Base-by-base conservation (phyloP, 768 basidiomycete species). In the Boletus huronensis region DNA sequence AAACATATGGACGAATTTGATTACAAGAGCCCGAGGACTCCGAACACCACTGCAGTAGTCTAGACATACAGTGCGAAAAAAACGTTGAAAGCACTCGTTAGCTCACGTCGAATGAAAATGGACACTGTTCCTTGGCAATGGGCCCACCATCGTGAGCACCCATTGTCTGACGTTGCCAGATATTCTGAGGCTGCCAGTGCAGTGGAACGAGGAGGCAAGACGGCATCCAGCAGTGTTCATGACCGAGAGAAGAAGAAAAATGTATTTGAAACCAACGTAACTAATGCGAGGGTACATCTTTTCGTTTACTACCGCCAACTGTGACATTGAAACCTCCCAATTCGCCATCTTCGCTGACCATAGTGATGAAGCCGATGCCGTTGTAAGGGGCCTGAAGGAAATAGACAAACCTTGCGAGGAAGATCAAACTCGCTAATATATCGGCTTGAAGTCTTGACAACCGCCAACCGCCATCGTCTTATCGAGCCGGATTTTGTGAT, bases 381-480 rank as follows among this genome's bases (percentile, higher is more conserved):
- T 99, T 99, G 60, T 86, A 91, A 10, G 97, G 96, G 96, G 97
- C 48, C 25, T 6, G 21, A 47, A 50, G 6, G 17, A 44, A 49
- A 32, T 21, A 17, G 3, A 71, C 75, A 10, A n/a, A 90, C 90
- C 79, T 95, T 94, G 65, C 96, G 82, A 32, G 96, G 96, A 21
- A 99, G 80, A 74, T 99, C 98, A 73, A 95, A 95, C 68, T 92
- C 88, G 34, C 97, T 97, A 67, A n/a, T 98, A 99, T 32, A 97
- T 73, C 2, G 97, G 96, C 72, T 99, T 60, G 4, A 91, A 83
- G 72, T 97, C 94, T 94, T 90, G 56, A 97, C 72, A 5, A 32
- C 93, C 94, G 16, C 96, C 91, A 31, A 11, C 29, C 47, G 98
- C 88, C 62, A 93, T 74, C 77, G 96, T 97, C 77, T 97, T 94